Evolutionary conservation across 768 basidiomycete species (phyloP).

Genomic region (Lactarius hengduanensis): DNA sequence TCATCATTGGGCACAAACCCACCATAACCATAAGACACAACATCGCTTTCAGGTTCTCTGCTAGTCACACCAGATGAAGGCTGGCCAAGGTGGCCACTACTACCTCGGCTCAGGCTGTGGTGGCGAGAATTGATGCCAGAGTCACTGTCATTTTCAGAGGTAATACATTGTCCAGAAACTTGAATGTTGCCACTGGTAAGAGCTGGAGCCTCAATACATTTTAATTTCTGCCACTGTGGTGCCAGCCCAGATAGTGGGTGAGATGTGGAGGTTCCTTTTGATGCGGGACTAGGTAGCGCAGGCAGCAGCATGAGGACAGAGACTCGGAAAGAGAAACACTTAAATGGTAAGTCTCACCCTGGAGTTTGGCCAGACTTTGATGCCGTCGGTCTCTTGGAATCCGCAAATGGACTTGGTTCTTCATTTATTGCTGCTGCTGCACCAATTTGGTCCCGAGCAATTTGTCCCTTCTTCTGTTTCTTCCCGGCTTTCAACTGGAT

Average conservation of each 20-base stretch:
- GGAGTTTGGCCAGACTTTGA: too few species aligned
- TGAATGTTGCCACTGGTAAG: background rate
- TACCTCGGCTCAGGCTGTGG: too few species aligned
- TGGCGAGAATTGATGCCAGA: too few species aligned
- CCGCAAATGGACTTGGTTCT: too few species aligned
- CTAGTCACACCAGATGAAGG: too few species aligned
- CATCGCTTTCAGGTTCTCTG: background rate
- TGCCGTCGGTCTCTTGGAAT: too few species aligned
- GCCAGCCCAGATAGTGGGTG: background rate
- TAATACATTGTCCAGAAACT: background rate
- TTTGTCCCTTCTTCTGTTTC: background rate
- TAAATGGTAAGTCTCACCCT: background rate
- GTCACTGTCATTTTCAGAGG: background rate
- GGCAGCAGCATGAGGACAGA: too few species aligned
- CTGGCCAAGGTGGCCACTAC: too few species aligned
- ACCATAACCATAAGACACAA: background rate
- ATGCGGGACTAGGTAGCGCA: background rate
- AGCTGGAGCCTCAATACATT: background rate
- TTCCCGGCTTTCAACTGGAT: background rate
- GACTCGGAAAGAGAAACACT: too few species aligned
- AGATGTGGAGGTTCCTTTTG: background rate
- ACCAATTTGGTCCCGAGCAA: background rate
- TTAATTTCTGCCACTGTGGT: background rate
- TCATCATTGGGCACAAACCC: background rate
- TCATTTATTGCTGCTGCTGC: background rate